These are phyloP conservation scores for Panicum hallii DNA, from an alignment of 202 grass and related monocot genomes.

Conservation along the genomic window DNA sequence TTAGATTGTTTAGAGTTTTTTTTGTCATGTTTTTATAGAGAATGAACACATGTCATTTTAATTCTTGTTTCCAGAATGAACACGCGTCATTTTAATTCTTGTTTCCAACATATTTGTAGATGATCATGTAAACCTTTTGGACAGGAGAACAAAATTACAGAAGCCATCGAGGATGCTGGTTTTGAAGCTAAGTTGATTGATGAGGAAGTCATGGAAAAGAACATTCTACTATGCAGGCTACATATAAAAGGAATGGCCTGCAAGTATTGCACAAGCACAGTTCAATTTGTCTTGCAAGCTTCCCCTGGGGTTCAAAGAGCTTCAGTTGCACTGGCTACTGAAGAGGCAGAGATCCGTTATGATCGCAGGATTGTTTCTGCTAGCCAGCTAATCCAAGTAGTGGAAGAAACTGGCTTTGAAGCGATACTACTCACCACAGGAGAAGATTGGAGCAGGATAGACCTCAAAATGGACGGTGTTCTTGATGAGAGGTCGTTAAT, in stretches of 20 bases:
- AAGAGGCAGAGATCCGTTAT: constrained; percentile 90
- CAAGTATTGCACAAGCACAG: constrained; percentile 64
- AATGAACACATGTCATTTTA: not conserved
- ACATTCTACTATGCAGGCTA: constrained; percentile 72
- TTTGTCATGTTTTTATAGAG: constrained; percentile 4
- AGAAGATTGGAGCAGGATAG: constrained; percentile 80
- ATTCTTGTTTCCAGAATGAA: not conserved
- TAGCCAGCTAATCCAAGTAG: constrained; percentile 58
- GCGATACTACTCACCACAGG: constrained; percentile 73
- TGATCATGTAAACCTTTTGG: constrained; percentile 42
- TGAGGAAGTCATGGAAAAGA: constrained; percentile 73
- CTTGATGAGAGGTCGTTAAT: constrained; percentile 49
- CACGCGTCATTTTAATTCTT: not conserved
- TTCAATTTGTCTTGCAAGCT: constrained; percentile 73
- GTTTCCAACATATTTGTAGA: constrained; percentile 26
- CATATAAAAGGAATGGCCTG: constrained; percentile 90
- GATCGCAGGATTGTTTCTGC: constrained; percentile 60
- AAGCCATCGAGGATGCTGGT: constrained; percentile 89
- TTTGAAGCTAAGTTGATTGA: constrained; percentile 74
- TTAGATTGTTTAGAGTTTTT: not conserved
- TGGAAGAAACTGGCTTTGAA: constrained; percentile 82
- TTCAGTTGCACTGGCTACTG: constrained; percentile 79
- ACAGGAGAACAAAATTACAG: constrained; percentile 81
- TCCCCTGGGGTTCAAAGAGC: constrained; percentile 81
- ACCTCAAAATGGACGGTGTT: constrained; percentile 74